Percentiles rank a stretch among this genome's conserved stretches.
phyloP scores from a whole-genome alignment of 139 green algal species.

The Desmodesmus armatus region DNA sequence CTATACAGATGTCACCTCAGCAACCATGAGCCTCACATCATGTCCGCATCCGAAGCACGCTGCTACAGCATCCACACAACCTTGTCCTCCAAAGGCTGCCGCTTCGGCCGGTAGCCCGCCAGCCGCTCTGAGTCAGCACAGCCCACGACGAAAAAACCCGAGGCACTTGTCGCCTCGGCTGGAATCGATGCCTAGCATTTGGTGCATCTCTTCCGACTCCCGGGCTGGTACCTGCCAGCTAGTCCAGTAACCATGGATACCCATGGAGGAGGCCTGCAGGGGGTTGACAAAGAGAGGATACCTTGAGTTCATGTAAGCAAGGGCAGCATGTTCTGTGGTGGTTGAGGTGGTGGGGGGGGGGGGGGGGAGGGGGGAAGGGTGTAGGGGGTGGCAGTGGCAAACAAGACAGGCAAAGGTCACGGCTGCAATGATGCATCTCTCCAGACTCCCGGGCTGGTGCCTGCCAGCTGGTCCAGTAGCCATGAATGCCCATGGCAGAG shows the following conservation, averaged over 20 bases:
- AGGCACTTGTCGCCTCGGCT: conserved; percentile 45
- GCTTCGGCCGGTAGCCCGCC: conserved; percentile 35
- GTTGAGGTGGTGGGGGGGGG: too few relatives aligned
- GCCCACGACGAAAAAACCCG: conserved; percentile 50
- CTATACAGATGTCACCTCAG: too few relatives aligned
- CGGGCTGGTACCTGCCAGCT: conserved; percentile 59
- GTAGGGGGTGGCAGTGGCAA: too few relatives aligned
- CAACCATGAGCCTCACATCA: background rate
- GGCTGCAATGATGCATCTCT: background rate
- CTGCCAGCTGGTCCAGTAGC: conserved; percentile 71
- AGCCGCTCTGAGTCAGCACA: conserved; percentile 16
- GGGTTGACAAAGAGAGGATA: too few relatives aligned
- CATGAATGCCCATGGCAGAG: conserved; percentile 46
- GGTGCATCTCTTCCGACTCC: conserved; percentile 51
- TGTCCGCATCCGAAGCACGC: background rate
- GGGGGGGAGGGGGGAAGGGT: too few relatives aligned
- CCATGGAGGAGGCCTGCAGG: conserved; percentile 46
- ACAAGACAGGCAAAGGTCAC: background rate
- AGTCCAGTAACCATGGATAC: conserved; percentile 65
- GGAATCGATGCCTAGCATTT: conserved; percentile 49
- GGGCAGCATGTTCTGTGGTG: conserved; percentile 55
- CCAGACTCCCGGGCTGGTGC: background rate
- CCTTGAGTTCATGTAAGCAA: too few relatives aligned
- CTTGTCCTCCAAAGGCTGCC: conserved; percentile 37
- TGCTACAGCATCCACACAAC: conserved; percentile 7